A percentile compares a stretch with the other conserved stretches of the same genome.
Evolutionary conservation across 2,329 filamentous ascomycete genomes (phyloP).

Genomic region (Claviceps fusiformis): DNA sequence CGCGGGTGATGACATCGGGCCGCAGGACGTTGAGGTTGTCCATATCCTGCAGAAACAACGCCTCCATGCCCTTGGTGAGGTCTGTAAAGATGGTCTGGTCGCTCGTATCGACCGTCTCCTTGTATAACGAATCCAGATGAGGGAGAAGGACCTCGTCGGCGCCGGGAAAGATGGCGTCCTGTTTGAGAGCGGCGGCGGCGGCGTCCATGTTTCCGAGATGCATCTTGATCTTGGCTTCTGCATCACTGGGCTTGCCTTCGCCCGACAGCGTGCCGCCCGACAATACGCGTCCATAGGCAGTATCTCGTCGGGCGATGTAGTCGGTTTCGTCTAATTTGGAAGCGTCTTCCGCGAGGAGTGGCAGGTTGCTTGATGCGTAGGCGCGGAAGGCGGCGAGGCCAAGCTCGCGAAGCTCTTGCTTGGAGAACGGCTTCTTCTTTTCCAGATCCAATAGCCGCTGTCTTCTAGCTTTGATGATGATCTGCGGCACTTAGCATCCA

Average conservation of each 20-base stretch:
- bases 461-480: constrained; percentile 53
- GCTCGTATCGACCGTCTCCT: constrained; percentile 45
- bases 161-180: constrained; percentile 37
- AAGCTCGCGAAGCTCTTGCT: constrained; percentile 32
- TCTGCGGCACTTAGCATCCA: constrained; percentile 20
- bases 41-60: constrained; percentile 83
- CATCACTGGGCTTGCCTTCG: constrained; percentile 53
- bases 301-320: constrained; percentile 35
- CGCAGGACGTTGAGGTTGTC: constrained; percentile 69
- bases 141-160: constrained; percentile 60
- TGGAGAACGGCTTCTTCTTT: constrained; percentile 50
- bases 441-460: constrained; percentile 69
- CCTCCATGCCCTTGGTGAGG: constrained; percentile 73
- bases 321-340: constrained; percentile 33
- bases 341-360: constrained; percentile 32
- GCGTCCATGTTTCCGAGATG: constrained; percentile 54
- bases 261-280: constrained; percentile 41
- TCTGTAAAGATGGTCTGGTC: constrained; percentile 69
- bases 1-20: constrained; percentile 70
- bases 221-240: constrained; percentile 83
- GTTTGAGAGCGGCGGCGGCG: constrained; percentile 34
- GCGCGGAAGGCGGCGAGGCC: constrained; percentile 39
- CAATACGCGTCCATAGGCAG: constrained; percentile 39
- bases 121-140: constrained; percentile 62
- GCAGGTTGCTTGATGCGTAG: constrained; percentile 42